phyloP scores from a whole-genome alignment of 495 filamentous ascomycete genomes.

The Neurospora sp. region DNA sequence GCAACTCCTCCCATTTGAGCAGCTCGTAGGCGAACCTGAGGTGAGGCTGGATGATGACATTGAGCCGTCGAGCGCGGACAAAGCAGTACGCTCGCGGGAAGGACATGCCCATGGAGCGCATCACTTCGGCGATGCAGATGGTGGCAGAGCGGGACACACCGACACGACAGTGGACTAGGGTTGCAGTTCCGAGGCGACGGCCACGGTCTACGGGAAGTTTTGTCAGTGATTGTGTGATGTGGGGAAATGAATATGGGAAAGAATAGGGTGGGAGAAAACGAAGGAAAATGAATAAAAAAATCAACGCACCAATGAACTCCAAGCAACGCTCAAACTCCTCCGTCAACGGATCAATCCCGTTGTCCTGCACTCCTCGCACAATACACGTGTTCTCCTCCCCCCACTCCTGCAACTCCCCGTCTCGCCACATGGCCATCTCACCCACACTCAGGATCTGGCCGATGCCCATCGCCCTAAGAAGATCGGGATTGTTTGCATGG shows the following conservation, averaged over 20 bases:
- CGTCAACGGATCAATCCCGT: slow-evolving; percentile 86
- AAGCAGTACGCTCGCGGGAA: slow-evolving; percentile 95
- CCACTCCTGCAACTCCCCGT: slow-evolving; percentile 56
- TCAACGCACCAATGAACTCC: slow-evolving; percentile 75
- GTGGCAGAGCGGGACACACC: slow-evolving; percentile 92
- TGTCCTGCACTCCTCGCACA: slow-evolving; percentile 84
- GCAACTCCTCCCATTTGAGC: slow-evolving; percentile 85
- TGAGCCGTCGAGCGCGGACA: slow-evolving; percentile 79
- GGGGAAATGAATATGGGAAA: slow-evolving; percentile 4
- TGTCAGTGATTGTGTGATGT: not conserved
- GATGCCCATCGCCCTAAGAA: slow-evolving; percentile 73
- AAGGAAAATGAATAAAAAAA: not conserved
- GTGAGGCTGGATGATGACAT: slow-evolving; percentile 56
- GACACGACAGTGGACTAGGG: slow-evolving; percentile 91
- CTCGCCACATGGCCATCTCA: slow-evolving; percentile 72
- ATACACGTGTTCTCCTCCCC: slow-evolving; percentile 64
- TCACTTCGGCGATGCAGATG: slow-evolving; percentile 97
- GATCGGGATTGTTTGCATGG: slow-evolving; percentile 85
- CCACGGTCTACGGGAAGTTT: slow-evolving; percentile 52
- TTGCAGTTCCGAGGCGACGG: slow-evolving; percentile 64
- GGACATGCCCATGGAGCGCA: slow-evolving; percentile 66
- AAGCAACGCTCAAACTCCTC: slow-evolving; percentile 81
- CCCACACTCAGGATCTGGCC: slow-evolving; percentile 87
- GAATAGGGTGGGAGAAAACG: not conserved
- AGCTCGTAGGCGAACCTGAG: slow-evolving; percentile 58